Evolutionary conservation across 495 filamentous ascomycete species (phyloP), one percentile per base, ranked within the genome.

Genomic region (Symbiotaphrina buchneri): DNA sequence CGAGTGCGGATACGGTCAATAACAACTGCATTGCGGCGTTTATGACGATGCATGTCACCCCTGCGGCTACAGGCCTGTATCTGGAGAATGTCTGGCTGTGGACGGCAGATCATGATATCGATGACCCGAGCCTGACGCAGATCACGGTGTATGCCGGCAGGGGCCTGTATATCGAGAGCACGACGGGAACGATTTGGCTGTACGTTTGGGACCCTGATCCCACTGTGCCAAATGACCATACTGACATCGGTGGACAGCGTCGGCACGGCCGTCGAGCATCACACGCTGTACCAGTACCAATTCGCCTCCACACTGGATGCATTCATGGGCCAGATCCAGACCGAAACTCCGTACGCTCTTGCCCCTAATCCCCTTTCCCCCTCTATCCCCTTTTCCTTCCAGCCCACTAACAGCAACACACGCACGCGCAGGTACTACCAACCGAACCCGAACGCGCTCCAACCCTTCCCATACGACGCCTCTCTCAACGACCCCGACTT

Each of bases 251-350:
- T 8, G n/a, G n/a, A 25, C 59, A 57, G 73, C 3, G 65, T 66
- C 27, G 81, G 78, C 28, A 84, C 79, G 0, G 61, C 61, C 0
- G 69, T 70, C 3, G 81, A 91, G 50, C 81, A 91, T 49, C 65
- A 71, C 46, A 53, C 61, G 3, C 58, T 90, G 1, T 83, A 82
- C 44, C 77, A 91, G 46, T 90, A 85, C 57, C 74, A 87, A 36
- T 55, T 87, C 39, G 52, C 58, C 30, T 63, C 61, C 28, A 75
- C 78, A 3, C 54, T 64, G 40, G 70, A 77, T 38, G 55, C 85
- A 31, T 73, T 70, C 44, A 70, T 68, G 46, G 73, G 74, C 13
- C 65, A 74, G 47, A 71, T 85, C 43, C 81, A 91, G 41, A 82
- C 81, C 5, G 81, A 90, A 49, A 81, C 81, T 1, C 76, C 74